Evolutionary conservation across 2,329 filamentous ascomycete species (phyloP).

Genomic region (Dothistroma pini): DNA sequence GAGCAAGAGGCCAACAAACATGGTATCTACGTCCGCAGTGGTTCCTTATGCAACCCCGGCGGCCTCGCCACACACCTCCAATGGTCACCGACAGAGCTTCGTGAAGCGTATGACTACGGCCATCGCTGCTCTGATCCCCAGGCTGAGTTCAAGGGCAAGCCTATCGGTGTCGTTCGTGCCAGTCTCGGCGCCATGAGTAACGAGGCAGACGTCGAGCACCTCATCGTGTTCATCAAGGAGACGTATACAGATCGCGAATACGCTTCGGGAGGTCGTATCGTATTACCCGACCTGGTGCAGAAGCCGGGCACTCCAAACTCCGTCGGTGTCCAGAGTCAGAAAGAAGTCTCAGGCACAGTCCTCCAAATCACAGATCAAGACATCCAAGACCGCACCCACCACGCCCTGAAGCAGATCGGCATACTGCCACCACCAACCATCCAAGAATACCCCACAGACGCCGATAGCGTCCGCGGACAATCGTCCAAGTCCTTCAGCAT

Average conservation of each 20-base stretch:
- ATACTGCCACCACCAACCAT: constrained; percentile 8
- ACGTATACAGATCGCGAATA: constrained; percentile 23
- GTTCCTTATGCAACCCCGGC: constrained; percentile 85
- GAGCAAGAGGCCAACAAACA: constrained; percentile 77
- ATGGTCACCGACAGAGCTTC: constrained; percentile 74
- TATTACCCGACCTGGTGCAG: constrained; percentile 9
- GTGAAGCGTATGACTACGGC: constrained; percentile 74
- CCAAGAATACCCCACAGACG: not conserved
- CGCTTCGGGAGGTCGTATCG: constrained; percentile 11
- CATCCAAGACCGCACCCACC: not conserved
- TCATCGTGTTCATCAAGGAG: constrained; percentile 47
- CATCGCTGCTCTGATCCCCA: constrained; percentile 78
- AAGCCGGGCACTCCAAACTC: constrained; percentile 1
- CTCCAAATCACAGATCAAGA: constrained; percentile 10
- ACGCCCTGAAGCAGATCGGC: constrained; percentile 3
- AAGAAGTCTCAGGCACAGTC: constrained; percentile 11
- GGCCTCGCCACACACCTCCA: constrained; percentile 69
- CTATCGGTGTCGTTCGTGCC: constrained; percentile 77
- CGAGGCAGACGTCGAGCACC: constrained; percentile 64
- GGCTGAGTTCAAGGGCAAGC: constrained; percentile 77
- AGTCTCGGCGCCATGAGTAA: constrained; percentile 89
- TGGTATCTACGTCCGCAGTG: constrained; percentile 77
- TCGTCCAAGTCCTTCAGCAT: constrained; percentile 9
- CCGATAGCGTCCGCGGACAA: constrained; percentile 2
- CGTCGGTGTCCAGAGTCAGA: not conserved